These are phyloP conservation scores for Globisporangium orthogonon DNA, from an alignment of 352 stramenopile species.

Conservation along the genomic window DNA sequence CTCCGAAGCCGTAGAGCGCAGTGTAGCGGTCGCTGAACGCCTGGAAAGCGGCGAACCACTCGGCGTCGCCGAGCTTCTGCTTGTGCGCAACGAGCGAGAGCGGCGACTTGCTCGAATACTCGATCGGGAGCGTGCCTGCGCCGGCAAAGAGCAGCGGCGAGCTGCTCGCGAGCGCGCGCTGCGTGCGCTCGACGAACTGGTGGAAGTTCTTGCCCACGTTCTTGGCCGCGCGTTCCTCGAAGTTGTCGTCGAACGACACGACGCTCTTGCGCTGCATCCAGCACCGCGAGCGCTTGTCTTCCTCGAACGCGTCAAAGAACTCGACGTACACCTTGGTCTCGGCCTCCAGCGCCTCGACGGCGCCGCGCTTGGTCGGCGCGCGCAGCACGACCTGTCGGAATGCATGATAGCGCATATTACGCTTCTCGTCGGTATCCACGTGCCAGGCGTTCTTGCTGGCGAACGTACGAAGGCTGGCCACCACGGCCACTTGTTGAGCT, in stretches of 20 bases:
- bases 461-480: slow-evolving; percentile 68
- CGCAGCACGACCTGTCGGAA: slow-evolving; percentile 51
- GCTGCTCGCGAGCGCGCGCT: slow-evolving; percentile 59
- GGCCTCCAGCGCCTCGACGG: slow-evolving; percentile 43
- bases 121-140: slow-evolving; percentile 59
- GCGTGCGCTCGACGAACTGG: slow-evolving; percentile 60
- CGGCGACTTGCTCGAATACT: slow-evolving; percentile 73
- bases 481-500: slow-evolving; percentile 80
- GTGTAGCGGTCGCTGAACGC: slow-evolving; percentile 61
- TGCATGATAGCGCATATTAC: neutral
- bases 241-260: slow-evolving; percentile 57
- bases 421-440: too few relatives aligned
- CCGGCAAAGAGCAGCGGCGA: slow-evolving; percentile 65
- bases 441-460: too few relatives aligned
- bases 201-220: slow-evolving; percentile 78
- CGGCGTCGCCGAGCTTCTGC: slow-evolving; percentile 32
- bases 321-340: slow-evolving; percentile 80
- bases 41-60: slow-evolving; percentile 66
- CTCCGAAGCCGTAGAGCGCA: slow-evolving; percentile 38
- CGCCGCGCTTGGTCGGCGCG: slow-evolving; percentile 44
- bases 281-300: slow-evolving; percentile 66
- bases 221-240: slow-evolving; percentile 75
- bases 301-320: slow-evolving; percentile 78
- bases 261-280: slow-evolving; percentile 85
- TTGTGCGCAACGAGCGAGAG: slow-evolving; percentile 37